Conservation (phyloP, 306 rosid species). For the Trifolium subterraneum region DNA sequence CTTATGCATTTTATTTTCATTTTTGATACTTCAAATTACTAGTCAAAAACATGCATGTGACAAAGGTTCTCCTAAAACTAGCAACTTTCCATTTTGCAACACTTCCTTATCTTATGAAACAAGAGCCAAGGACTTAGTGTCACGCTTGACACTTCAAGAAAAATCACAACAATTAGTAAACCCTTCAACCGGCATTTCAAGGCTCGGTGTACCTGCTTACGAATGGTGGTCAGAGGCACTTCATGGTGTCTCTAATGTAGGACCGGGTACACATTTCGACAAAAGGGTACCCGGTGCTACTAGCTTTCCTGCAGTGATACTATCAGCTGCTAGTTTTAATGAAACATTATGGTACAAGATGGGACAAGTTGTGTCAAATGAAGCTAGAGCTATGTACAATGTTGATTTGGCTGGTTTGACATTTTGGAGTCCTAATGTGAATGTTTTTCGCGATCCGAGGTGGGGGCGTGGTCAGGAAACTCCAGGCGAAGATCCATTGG, state of each 20-base stretch:
- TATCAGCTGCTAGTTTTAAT: constrained; percentile 73
- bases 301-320: constrained; percentile 68
- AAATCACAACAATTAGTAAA: constrained; percentile 62
- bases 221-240: constrained; percentile 93
- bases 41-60: constrained; percentile 70
- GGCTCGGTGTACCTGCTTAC: constrained; percentile 73
- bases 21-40: constrained; percentile 38
- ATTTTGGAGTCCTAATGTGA: constrained; percentile 85
- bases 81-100: constrained; percentile 63
- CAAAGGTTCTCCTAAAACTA: constrained; percentile 43
- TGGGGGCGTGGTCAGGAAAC: constrained; percentile 88
- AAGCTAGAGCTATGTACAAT: constrained; percentile 87
- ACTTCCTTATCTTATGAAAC: constrained; percentile 50
- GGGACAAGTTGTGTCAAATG: constrained; percentile 79
- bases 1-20: constrained; percentile 34
- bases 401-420: constrained; percentile 78
- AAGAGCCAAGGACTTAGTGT: constrained; percentile 63
- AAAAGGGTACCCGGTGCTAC: constrained; percentile 71
- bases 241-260: constrained; percentile 70
- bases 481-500: constrained; percentile 81
- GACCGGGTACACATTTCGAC: constrained; percentile 67
- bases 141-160: constrained; percentile 65
- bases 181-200: constrained; percentile 47
- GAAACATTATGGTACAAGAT: constrained; percentile 62
- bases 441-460: constrained; percentile 79